Base-by-base conservation (phyloP, 2,329 filamentous ascomycete genomes). In the Fusarium keratoplasticum region DNA sequence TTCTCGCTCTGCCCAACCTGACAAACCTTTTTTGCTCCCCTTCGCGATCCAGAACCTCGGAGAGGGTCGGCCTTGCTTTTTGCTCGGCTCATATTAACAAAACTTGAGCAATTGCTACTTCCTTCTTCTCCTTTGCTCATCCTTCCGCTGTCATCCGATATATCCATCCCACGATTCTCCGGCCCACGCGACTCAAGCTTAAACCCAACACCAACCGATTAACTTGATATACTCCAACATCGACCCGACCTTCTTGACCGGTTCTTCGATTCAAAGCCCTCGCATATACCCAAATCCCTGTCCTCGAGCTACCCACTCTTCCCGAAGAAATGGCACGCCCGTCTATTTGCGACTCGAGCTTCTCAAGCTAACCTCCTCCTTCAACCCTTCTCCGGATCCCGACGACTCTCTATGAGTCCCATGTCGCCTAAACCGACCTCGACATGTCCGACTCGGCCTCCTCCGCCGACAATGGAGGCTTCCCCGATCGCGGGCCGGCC, bases 401-500 rank as follows among this genome's bases (percentile, higher is more conserved):
- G 64, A 74, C 66, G 64, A 74, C 70, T 29, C 47, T 54, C 57
- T 44, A 72, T 27, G 70, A 66, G 65, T 69, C 70, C 27, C 77
- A 77, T 78, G 75, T 76, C 71, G 72, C 67, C 58, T 64, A n/a
- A 38, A 47, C 67, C 70, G 58, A 66, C 61, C 61, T 69, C 77
- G 71, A 65, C 69, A 79, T 79, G 77, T 78, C 77, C 66, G 74
- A 75, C 69, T 76, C 76, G 71, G 68, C 75, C 61, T 72, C 72
- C 65, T 73, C 76, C 66, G 61, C 65, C 50, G 74, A 64, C 65
- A 66, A 75, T 77, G 76, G 76, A 69, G 76, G 78, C 59, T 75
- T 86, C 57, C 84, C 85, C 50, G 84, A 90, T 80, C 87, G 89
- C 42, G 89, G 89, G 25, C 87, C 88, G 65, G 84, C 87, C 40